Conservation (phyloP, 2,329 filamentous ascomycete species). For the Diaporthe sp. region DNA sequence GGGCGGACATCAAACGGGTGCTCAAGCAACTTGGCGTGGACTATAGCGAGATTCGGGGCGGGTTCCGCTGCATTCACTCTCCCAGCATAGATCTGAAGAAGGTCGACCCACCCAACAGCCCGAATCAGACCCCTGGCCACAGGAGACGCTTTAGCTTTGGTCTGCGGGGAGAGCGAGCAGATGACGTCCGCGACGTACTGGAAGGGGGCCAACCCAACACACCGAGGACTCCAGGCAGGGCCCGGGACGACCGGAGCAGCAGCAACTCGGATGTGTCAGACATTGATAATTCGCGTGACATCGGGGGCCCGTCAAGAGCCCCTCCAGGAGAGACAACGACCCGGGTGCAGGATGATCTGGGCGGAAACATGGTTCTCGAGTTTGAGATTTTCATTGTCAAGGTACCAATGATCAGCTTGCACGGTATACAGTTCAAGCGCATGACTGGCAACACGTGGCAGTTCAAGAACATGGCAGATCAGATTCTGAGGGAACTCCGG, state of each 20-base stretch:
- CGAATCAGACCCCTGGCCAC: slow-evolving; percentile 69
- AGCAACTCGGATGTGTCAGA: slow-evolving; percentile 90
- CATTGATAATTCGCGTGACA: slow-evolving; percentile 63
- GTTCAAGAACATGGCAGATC: slow-evolving; percentile 98
- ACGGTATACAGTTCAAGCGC: slow-evolving; percentile 98
- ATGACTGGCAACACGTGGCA: slow-evolving; percentile 97
- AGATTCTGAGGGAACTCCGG: slow-evolving; percentile 87
- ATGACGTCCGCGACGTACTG: slow-evolving; percentile 75
- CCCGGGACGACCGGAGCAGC: slow-evolving; percentile 76
- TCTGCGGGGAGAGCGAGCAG: slow-evolving; percentile 74
- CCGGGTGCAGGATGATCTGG: slow-evolving; percentile 90
- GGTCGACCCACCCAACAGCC: slow-evolving; percentile 74
- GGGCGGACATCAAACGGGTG: slow-evolving; percentile 90
- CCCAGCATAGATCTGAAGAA: slow-evolving; percentile 91
- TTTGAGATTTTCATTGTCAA: slow-evolving; percentile 99
- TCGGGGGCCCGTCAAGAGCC: slow-evolving; percentile 63
- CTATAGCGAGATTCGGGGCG: slow-evolving; percentile 91
- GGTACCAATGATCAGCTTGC: slow-evolving; percentile 89
- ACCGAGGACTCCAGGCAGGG: slow-evolving; percentile 57
- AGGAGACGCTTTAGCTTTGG: slow-evolving; percentile 87
- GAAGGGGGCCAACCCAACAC: slow-evolving; percentile 61
- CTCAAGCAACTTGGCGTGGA: slow-evolving; percentile 90
- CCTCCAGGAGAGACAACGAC: slow-evolving; percentile 89
- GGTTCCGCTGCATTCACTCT: slow-evolving; percentile 88
- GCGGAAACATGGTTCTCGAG: slow-evolving; percentile 83